Evolutionary conservation across 805 yeast species (phyloP).

Genomic region (Zygoascus flipseniorum): DNA sequence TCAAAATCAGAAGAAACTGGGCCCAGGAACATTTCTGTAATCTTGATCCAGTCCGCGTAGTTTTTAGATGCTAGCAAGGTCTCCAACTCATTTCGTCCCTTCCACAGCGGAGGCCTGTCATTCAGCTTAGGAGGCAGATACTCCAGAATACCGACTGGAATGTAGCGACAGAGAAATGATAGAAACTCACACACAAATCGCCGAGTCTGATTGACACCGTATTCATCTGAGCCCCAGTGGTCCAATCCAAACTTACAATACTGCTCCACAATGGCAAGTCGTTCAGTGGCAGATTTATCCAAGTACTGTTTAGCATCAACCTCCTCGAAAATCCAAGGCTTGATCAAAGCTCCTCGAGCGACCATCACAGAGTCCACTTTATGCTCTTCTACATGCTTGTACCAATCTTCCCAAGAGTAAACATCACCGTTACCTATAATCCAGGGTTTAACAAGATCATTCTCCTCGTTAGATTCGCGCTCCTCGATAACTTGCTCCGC

Average conservation of each 20-base stretch:
- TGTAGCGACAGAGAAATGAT: conserved; percentile 87
- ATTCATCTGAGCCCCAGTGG: conserved; percentile 98
- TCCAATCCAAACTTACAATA: conserved; percentile 78
- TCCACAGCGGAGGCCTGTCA: conserved; percentile 91
- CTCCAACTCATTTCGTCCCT: conserved; percentile 87
- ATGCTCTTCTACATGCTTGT: conserved; percentile 51
- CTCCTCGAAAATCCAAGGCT: conserved; percentile 99
- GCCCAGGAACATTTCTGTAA: conserved; percentile 92
- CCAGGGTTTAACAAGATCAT: conserved; percentile 46
- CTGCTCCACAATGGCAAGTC: conserved; percentile 63
- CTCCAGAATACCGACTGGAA: conserved; percentile 90
- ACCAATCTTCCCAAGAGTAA: conserved; percentile 82
- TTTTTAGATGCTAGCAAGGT: conserved; percentile 79
- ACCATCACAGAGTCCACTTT: conserved; percentile 93
- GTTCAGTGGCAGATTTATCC: conserved; percentile 84
- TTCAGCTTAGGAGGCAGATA: conserved; percentile 80
- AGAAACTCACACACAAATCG: conserved; percentile 89
- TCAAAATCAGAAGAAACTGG: conserved; percentile 66
- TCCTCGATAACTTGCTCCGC: conserved; percentile 56
- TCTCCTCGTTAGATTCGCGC: conserved; percentile 49
- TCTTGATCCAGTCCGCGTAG: conserved; percentile 90
- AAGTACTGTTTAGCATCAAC: conserved; percentile 79
- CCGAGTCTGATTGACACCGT: conserved; percentile 81
- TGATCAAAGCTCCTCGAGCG: conserved; percentile 94
- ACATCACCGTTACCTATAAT: conserved; percentile 95